Conservation (phyloP, 2,329 filamentous ascomycete species). For the Colletotrichum aenigma region DNA sequence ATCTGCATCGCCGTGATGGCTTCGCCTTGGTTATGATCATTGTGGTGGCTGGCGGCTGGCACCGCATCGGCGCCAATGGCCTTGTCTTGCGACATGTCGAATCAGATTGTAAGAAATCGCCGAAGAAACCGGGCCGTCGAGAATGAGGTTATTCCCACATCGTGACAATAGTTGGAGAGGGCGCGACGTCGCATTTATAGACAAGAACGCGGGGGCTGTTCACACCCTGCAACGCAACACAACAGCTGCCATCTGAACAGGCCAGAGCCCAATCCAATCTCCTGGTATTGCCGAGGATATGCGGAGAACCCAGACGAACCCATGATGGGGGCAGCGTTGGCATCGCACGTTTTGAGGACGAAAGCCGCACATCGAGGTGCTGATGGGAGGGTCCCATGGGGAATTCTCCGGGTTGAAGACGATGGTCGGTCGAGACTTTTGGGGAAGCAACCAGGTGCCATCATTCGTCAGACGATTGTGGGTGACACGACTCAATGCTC, state of each 20-base stretch:
- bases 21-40: conserved; percentile 4
- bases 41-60: conserved; percentile 7
- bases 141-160: conserved; percentile 13
- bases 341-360: conserved; percentile 1
- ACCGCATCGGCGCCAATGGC: conserved; percentile 4
- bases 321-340: background rate
- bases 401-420: conserved; percentile 1
- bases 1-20: conserved; percentile 19
- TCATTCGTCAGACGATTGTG: conserved; percentile 13
- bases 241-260: background rate
- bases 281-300: conserved; percentile 10
- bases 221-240: background rate
- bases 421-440: conserved; percentile 17
- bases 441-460: conserved; percentile 2
- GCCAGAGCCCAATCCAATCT: background rate
- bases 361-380: background rate
- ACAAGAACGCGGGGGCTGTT: background rate
- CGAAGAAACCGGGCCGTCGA: background rate
- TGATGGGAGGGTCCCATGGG: conserved; percentile 11
- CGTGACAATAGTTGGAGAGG: background rate
- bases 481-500: background rate
- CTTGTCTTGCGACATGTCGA: conserved; percentile 15
- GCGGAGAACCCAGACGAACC: conserved; percentile 2
- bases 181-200: conserved; percentile 9
- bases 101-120: background rate